Evolutionary conservation across 2,329 filamentous ascomycete genomes (phyloP).

Genomic region (Lachnellula occidentalis): DNA sequence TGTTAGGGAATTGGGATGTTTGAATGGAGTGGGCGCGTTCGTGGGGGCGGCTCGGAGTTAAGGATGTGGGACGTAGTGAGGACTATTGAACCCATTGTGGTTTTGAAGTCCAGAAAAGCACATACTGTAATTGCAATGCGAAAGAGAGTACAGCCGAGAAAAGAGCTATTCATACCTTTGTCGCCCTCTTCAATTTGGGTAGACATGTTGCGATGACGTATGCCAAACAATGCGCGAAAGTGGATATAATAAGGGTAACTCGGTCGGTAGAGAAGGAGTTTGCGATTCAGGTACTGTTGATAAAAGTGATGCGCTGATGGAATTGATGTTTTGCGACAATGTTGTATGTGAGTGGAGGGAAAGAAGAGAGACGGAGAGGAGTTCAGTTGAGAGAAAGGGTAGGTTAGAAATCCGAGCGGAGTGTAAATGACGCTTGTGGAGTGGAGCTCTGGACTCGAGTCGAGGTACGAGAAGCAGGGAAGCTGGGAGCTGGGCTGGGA

Average conservation of each 20-base stretch:
- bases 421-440: neutral
- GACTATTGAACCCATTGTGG: neutral
- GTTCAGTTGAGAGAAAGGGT: conserved; percentile 15
- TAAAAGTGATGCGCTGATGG: conserved; percentile 10
- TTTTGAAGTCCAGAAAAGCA: neutral
- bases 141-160: neutral
- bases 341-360: neutral
- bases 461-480: conserved; percentile 4
- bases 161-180: conserved; percentile 36
- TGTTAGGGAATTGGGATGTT: neutral
- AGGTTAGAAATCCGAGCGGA: neutral
- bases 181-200: conserved; percentile 45
- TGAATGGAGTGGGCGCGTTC: neutral
- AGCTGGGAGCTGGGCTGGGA: conserved; percentile 7
- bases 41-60: neutral
- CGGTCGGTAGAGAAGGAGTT: neutral
- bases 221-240: conserved; percentile 4
- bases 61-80: neutral
- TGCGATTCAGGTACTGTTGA: conserved; percentile 15
- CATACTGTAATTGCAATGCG: neutral
- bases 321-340: conserved; percentile 25
- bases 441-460: neutral
- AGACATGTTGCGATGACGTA: conserved; percentile 33
- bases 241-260: neutral
- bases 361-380: conserved; percentile 3